Evolutionary conservation across 2,329 filamentous ascomycete genomes (phyloP).

Genomic region (Colletotrichum brevisporum): DNA sequence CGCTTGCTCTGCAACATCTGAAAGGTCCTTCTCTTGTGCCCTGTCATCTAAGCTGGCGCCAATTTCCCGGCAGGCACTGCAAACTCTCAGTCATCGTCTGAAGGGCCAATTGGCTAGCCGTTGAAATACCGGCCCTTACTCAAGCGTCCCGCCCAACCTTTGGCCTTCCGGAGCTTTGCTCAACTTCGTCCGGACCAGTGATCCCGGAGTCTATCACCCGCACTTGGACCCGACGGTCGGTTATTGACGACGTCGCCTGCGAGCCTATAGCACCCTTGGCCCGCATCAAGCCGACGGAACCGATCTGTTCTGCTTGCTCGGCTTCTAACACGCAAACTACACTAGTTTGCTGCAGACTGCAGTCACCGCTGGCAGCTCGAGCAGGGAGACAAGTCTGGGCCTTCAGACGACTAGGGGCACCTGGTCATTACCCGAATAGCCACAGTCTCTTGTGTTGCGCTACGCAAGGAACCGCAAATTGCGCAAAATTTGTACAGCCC

Average conservation of each 20-base stretch:
- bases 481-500: slow-evolving; percentile 14
- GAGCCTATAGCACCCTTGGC: slow-evolving; percentile 1
- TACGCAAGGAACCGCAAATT: slow-evolving; percentile 21
- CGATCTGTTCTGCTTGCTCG: not conserved
- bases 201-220: not conserved
- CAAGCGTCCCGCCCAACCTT: slow-evolving; percentile 1
- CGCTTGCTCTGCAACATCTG: slow-evolving; percentile 7
- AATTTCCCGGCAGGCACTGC: slow-evolving; percentile 24
- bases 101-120: slow-evolving; percentile 1
- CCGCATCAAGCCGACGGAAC: not conserved
- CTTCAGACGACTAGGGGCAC: slow-evolving; percentile 33
- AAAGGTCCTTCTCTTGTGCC: slow-evolving; percentile 6
- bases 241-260: not conserved
- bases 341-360: not conserved
- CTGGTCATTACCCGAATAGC: slow-evolving; percentile 26
- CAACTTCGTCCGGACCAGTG: slow-evolving; percentile 20
- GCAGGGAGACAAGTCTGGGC: slow-evolving; percentile 23
- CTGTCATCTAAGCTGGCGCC: slow-evolving; percentile 21
- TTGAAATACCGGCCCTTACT: slow-evolving; percentile 19
- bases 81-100: slow-evolving; percentile 32
- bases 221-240: not conserved
- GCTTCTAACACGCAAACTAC: slow-evolving; percentile 13
- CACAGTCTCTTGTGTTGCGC: slow-evolving; percentile 28
- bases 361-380: slow-evolving; percentile 13
- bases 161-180: slow-evolving; percentile 22